phyloP scores from a whole-genome alignment of 2,329 filamentous ascomycete species.

The Colletotrichum sp. region DNA sequence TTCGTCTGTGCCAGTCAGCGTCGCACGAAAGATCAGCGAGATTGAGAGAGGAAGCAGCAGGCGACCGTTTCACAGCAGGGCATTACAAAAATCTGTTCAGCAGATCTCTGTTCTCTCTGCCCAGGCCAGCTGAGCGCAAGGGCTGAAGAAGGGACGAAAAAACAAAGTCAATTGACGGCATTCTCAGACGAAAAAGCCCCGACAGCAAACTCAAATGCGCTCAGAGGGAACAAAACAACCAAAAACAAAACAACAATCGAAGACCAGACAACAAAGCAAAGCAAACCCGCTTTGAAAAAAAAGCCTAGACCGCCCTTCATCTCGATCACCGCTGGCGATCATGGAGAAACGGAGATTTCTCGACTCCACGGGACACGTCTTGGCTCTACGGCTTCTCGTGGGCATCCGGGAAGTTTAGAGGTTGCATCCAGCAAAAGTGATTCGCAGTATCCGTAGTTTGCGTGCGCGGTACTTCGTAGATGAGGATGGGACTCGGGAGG shows the following conservation, averaged over 20 bases:
- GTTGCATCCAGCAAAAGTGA: background rate
- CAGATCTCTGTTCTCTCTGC: background rate
- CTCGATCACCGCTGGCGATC: slow-evolving; percentile 1
- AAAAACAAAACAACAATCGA: background rate
- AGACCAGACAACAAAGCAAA: background rate
- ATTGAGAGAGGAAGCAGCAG: background rate
- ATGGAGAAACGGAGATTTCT: slow-evolving; percentile 10
- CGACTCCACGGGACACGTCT: background rate
- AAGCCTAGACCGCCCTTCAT: background rate
- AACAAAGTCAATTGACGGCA: background rate
- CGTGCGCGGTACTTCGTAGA: background rate
- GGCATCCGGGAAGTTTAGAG: background rate
- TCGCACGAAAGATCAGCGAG: background rate
- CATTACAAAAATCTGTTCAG: background rate
- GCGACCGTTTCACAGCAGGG: background rate
- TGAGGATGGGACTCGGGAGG: background rate
- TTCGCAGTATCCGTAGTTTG: background rate
- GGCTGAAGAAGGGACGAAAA: background rate
- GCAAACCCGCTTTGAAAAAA: background rate
- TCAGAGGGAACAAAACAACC: background rate
- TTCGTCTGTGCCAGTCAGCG: background rate
- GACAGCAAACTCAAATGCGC: background rate
- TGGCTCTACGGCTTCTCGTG: background rate
- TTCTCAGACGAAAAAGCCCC: background rate
- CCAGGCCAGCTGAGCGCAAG: background rate